These are phyloP conservation scores for Solanum dulcamara DNA, from an alignment of 257 asterid genomes.

Conservation along the genomic window DNA sequence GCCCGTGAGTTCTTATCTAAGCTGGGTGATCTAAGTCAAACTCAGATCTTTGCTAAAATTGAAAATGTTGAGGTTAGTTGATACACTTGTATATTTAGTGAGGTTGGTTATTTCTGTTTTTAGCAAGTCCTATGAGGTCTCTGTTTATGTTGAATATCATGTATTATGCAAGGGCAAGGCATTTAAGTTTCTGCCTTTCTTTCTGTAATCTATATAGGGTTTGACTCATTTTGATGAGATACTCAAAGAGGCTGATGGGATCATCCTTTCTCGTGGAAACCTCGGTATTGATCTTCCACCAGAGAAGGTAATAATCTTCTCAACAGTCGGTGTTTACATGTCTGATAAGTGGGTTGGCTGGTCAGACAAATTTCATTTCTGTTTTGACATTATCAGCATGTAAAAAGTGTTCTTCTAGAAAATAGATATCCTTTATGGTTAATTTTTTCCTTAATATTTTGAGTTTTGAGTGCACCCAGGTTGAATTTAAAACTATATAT, in stretches of 20 bases:
- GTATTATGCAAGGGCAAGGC: neutral
- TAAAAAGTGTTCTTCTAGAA: neutral
- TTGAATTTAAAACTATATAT: neutral
- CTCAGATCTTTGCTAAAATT: slow-evolving; percentile 87
- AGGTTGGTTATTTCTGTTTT: neutral
- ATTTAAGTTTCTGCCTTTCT: neutral
- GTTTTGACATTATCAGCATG: neutral
- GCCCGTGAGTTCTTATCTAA: slow-evolving; percentile 77
- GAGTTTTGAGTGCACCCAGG: neutral
- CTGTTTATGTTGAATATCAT: neutral
- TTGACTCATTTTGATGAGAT: slow-evolving; percentile 85
- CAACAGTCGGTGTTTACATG: neutral
- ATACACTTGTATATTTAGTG: neutral
- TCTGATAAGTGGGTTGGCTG: neutral
- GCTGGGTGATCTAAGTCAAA: slow-evolving; percentile 73
- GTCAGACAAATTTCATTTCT: neutral
- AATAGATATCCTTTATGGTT: neutral
- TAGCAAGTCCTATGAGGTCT: neutral
- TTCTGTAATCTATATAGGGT: slow-evolving; percentile 34
- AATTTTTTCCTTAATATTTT: neutral
- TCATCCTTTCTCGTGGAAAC: slow-evolving; percentile 86
- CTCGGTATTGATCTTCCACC: slow-evolving; percentile 91
- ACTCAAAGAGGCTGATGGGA: slow-evolving; percentile 80
- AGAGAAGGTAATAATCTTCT: slow-evolving; percentile 51
- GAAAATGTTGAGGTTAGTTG: slow-evolving; percentile 74